Conservation (phyloP, 345 rosid genomes). For the Bruguiera parviflora region DNA sequence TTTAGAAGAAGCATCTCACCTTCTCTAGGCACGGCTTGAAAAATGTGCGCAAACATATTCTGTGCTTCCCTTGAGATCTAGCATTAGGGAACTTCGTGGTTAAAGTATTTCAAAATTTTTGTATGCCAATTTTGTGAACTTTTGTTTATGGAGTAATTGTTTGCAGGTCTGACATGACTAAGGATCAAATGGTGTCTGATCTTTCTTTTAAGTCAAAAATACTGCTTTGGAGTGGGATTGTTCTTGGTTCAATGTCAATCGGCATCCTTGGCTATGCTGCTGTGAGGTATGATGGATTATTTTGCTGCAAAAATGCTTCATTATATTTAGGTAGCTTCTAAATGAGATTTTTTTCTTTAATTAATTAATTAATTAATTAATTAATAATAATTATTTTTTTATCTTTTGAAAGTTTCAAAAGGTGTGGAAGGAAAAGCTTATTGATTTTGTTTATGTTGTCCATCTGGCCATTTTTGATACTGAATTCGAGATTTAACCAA, state of each 20-base stretch:
- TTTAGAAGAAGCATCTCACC: not conserved
- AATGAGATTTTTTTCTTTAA: no score
- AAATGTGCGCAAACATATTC: not conserved
- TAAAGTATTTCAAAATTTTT: no score
- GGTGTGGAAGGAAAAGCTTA: no score
- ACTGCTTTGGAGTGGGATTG: slow-evolving; percentile 57
- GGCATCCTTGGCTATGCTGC: slow-evolving; percentile 75
- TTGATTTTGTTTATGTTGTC: no score
- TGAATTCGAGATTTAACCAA: no score
- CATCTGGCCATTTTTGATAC: no score
- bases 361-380: no score
- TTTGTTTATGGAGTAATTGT: not conserved
- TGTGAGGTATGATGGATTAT: slow-evolving; percentile 43
- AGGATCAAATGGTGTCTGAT: slow-evolving; percentile 69
- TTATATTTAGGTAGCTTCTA: not conserved
- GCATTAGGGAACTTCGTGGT: no score
- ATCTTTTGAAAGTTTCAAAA: no score
- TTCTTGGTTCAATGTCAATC: slow-evolving; percentile 64
- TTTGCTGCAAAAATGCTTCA: not conserved
- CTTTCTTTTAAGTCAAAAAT: slow-evolving; percentile 56
- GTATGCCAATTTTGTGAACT: not conserved
- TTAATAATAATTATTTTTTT: no score
- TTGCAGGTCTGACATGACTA: slow-evolving; percentile 72
- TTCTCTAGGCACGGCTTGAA: slow-evolving; percentile 4
- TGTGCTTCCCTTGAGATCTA: not conserved